Base-by-base conservation (phyloP, 2,329 filamentous ascomycete genomes). In the Aspergillus sp. region DNA sequence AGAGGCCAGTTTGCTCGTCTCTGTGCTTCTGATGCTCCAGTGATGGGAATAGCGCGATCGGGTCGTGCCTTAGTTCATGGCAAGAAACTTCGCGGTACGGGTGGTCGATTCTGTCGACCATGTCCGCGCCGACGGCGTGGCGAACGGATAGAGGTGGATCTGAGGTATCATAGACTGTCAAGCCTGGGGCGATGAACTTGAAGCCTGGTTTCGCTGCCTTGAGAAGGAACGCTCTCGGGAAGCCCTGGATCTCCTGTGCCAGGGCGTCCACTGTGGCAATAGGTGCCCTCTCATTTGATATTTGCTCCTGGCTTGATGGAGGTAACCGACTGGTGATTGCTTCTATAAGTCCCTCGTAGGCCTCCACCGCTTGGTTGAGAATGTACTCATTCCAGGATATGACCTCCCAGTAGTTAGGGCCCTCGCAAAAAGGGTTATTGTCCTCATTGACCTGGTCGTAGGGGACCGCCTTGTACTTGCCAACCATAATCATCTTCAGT, bases 301-400 rank as follows among this genome's bases (percentile, higher is more conserved):
- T 15, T 17, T 30, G 9, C 22, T 22, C 7, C 22, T 17, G n/a
- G 13, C 9, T 22, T 22, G 50, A 38, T n/a, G n/a, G 19, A 9
- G 50, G 50, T 22, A 52, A 17, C 11, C 50, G 30, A 22, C 17
- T 22, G 30, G 15, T 41, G 50, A 52, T 52, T 1, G 30, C 31
- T 52, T 52, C 17, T 28, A 52, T 30, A n/a, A 52, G 30, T 7
- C 28, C 50, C 30, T 52, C 50, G 30, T 52, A 52, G 7, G 50
- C 50, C 17, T 41, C 50, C n/a, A 52, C 15, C 28, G 50, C 31
- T 17, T 52, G 2, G 17, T 52, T 52, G 34, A 52, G 50, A 38
- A 52, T 52, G 13, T 52, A 22, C 13, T 52, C 28, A 38, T 38
- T 52, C 50, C 50, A 52, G 17, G 50, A 30, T 7, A 52, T 52